Evolutionary conservation across 2,329 filamentous ascomycete genomes (phyloP).

Genomic region (Venturia asperata): DNA sequence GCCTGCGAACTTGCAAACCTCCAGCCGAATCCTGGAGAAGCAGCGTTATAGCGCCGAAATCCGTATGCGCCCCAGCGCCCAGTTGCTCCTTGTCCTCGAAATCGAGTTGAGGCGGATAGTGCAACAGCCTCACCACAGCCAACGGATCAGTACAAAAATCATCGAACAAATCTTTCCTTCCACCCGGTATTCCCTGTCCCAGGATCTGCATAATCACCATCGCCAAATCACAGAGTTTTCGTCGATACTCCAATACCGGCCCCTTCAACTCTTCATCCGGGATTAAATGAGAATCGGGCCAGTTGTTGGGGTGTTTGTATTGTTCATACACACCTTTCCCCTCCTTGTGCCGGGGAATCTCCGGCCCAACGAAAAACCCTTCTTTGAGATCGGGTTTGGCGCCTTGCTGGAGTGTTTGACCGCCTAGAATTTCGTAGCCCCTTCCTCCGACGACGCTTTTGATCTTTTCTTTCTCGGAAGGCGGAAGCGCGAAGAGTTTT

Average conservation of each 20-base stretch:
- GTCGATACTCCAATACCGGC: slow-evolving; percentile 13
- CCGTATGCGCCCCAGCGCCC: slow-evolving; percentile 45
- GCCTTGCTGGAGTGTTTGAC: slow-evolving; percentile 20
- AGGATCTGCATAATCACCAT: slow-evolving; percentile 15
- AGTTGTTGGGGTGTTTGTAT: slow-evolving; percentile 16
- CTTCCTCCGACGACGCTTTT: slow-evolving; percentile 16
- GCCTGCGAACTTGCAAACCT: slow-evolving; percentile 45
- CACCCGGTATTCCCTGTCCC: slow-evolving; percentile 1
- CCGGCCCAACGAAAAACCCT: slow-evolving; percentile 18
- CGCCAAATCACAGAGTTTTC: not conserved
- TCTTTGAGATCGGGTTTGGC: slow-evolving; percentile 22
- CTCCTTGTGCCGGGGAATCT: not conserved
- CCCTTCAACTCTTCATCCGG: not conserved
- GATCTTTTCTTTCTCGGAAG: slow-evolving; percentile 40
- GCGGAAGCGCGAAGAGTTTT: slow-evolving; percentile 44
- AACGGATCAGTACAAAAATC: slow-evolving; percentile 13
- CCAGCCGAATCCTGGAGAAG: slow-evolving; percentile 46
- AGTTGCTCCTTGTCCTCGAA: slow-evolving; percentile 18
- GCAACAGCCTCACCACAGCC: slow-evolving; percentile 21
- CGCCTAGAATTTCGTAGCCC: slow-evolving; percentile 21
- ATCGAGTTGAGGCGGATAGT: slow-evolving; percentile 22
- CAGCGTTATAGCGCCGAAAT: slow-evolving; percentile 51
- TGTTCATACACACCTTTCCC: not conserved
- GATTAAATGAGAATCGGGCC: slow-evolving; percentile 4
- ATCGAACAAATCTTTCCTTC: slow-evolving; percentile 11